Percentiles rank a stretch among this genome's conserved stretches.
Conservation (phyloP, 2,329 filamentous ascomycete species). For the Pezicula rhizophila region DNA sequence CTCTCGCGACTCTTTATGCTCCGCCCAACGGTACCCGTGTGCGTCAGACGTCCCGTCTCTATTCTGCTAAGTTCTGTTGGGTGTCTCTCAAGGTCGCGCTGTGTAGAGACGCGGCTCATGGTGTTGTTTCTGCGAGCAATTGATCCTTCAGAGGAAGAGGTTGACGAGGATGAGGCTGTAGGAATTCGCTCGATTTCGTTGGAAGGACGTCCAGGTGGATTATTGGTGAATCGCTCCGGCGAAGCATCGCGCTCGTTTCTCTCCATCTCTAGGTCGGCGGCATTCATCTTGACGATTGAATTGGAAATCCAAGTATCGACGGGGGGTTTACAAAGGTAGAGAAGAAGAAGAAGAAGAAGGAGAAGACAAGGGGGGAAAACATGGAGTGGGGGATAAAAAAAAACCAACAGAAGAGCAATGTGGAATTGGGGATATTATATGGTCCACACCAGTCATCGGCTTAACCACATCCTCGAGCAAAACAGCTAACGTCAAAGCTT, state of each 20-base stretch:
- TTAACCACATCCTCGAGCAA: too few relatives aligned
- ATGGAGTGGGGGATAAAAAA: too few relatives aligned
- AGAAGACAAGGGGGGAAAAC: neutral
- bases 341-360: neutral
- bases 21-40: conserved; percentile 64
- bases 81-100: conserved; percentile 62
- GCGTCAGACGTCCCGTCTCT: conserved; percentile 64
- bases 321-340: neutral
- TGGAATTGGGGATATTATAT: too few relatives aligned
- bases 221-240: conserved; percentile 28
- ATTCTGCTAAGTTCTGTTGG: conserved; percentile 66
- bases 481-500: too few relatives aligned
- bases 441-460: too few relatives aligned
- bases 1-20: conserved; percentile 42
- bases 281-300: conserved; percentile 28
- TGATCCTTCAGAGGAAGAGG: conserved; percentile 36
- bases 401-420: too few relatives aligned
- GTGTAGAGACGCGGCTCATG: conserved; percentile 58
- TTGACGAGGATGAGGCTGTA: conserved; percentile 46
- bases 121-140: conserved; percentile 33
- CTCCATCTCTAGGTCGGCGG: conserved; percentile 19
- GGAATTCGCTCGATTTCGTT: conserved; percentile 55
- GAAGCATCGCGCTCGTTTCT: conserved; percentile 46
- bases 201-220: conserved; percentile 28
- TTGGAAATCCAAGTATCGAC: too few relatives aligned